These are phyloP conservation scores for Protea cynaroides DNA, from an alignment of 164 flowering plant species.

Conservation along the genomic window DNA sequence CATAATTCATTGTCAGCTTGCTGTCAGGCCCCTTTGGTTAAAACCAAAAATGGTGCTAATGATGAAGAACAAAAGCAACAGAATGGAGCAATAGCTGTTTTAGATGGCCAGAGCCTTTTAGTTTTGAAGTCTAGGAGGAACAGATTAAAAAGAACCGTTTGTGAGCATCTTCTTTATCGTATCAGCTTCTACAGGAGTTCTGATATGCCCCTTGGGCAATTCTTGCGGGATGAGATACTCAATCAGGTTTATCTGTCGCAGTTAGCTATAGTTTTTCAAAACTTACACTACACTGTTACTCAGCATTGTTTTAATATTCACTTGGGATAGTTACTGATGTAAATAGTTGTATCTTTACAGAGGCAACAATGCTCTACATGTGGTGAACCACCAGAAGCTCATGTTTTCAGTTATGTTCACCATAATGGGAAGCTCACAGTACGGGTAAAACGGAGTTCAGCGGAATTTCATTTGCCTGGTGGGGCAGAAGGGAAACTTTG, in stretches of 20 bases:
- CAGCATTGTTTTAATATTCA: background rate
- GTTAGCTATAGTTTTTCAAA: conserved; percentile 2
- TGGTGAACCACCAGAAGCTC: conserved; percentile 62
- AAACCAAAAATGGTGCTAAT: conserved; percentile 10
- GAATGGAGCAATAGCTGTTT: conserved; percentile 34
- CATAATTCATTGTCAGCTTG: background rate
- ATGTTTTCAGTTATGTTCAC: conserved; percentile 71
- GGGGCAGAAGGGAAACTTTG: conserved; percentile 81
- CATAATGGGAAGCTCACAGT: conserved; percentile 64
- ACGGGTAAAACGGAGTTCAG: conserved; percentile 51
- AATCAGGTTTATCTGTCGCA: conserved; percentile 57
- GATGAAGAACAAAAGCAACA: conserved; percentile 25
- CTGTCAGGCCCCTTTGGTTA: conserved; percentile 12
- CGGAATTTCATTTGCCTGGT: conserved; percentile 49
- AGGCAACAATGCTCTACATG: conserved; percentile 49
- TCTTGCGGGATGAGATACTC: conserved; percentile 58
- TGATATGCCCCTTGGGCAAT: conserved; percentile 82
- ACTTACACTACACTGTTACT: background rate
- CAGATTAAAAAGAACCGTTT: conserved; percentile 45
- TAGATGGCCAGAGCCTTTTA: conserved; percentile 75
- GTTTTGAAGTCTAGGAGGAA: conserved; percentile 68
- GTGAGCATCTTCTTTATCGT: conserved; percentile 78
- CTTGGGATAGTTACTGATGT: conserved; percentile 12
- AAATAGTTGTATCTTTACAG: conserved; percentile 37
- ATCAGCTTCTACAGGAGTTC: conserved; percentile 82